Evolutionary conservation across 129 eudicot species (phyloP).

Genomic region (Escallonia rubra): DNA sequence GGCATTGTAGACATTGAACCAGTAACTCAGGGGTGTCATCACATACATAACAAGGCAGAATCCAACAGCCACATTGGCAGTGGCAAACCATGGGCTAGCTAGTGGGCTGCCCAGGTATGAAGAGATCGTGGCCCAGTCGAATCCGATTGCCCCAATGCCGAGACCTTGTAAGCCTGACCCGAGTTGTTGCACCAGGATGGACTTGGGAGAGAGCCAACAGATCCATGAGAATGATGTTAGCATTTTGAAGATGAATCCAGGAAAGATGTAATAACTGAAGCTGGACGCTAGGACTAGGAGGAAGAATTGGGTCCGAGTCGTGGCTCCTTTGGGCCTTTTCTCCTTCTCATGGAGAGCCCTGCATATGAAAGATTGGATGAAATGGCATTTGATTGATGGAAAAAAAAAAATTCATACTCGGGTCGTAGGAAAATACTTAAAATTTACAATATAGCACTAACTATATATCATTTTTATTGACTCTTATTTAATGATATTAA

Average conservation of each 20-base stretch:
- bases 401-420: no score
- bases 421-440: no score
- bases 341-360: slow-evolving; percentile 72
- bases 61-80: slow-evolving; percentile 45
- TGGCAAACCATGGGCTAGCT: slow-evolving; percentile 64
- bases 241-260: slow-evolving; percentile 47
- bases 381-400: no score
- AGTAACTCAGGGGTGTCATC: slow-evolving; percentile 42
- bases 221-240: slow-evolving; percentile 52
- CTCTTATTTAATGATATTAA: no score
- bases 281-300: slow-evolving; percentile 31
- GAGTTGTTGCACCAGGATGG: slow-evolving; percentile 49
- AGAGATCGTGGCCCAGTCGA: slow-evolving; percentile 67
- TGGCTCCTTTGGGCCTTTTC: slow-evolving; percentile 37
- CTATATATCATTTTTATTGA: no score
- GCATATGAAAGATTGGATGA: neutral
- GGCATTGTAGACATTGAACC: slow-evolving; percentile 40
- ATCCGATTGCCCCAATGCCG: slow-evolving; percentile 53
- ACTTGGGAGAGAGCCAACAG: slow-evolving; percentile 51
- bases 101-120: slow-evolving; percentile 68
- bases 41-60: slow-evolving; percentile 49
- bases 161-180: slow-evolving; percentile 65
- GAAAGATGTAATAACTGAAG: slow-evolving; percentile 47
- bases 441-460: no score
- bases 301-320: slow-evolving; percentile 51